Percentiles rank a stretch among this genome's conserved stretches.
These are phyloP conservation scores for Phaeoacremonium minimum DNA, from an alignment of 2,329 filamentous ascomycete species.

Conservation along the genomic window DNA sequence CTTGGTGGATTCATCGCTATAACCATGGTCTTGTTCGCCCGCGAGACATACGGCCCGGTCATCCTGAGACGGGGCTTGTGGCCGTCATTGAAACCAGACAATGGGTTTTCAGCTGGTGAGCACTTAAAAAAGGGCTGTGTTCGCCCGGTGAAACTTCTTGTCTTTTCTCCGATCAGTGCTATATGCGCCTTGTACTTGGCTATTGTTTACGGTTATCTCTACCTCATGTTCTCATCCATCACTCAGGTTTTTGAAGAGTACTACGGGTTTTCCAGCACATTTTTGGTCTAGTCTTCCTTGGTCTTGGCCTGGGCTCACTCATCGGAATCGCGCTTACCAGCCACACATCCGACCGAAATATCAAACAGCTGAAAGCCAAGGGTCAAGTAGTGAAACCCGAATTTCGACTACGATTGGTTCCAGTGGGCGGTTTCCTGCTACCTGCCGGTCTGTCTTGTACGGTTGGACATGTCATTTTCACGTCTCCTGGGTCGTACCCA, in stretches of 20 bases:
- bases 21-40: conserved; percentile 20
- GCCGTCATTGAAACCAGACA: conserved; percentile 14
- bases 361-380: conserved; percentile 14
- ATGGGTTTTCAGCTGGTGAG: conserved; percentile 19
- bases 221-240: conserved; percentile 51
- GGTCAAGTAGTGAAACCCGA: conserved; percentile 22
- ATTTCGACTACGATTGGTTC: conserved; percentile 21
- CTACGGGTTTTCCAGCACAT: conserved; percentile 43
- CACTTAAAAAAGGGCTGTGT: conserved; percentile 36
- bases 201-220: conserved; percentile 52
- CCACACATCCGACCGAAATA: conserved; percentile 22
- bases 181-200: conserved; percentile 49
- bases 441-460: conserved; percentile 66
- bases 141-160: conserved; percentile 45
- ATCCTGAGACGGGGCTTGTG: conserved; percentile 34
- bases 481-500: conserved; percentile 57
- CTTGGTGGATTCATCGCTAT: conserved; percentile 17
- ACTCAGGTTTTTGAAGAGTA: conserved; percentile 42
- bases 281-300: conserved; percentile 46
- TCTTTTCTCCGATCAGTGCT: conserved; percentile 46
- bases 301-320: conserved; percentile 42
- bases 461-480: conserved; percentile 70
- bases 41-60: conserved; percentile 30
- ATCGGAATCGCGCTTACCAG: conserved; percentile 33
- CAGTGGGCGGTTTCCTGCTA: conserved; percentile 35